Evolutionary conservation across 192 early-diverging fungal species (phyloP), one percentile per base, ranked within the genome.

Genomic region (Gaertneriomyces semiglobifer): DNA sequence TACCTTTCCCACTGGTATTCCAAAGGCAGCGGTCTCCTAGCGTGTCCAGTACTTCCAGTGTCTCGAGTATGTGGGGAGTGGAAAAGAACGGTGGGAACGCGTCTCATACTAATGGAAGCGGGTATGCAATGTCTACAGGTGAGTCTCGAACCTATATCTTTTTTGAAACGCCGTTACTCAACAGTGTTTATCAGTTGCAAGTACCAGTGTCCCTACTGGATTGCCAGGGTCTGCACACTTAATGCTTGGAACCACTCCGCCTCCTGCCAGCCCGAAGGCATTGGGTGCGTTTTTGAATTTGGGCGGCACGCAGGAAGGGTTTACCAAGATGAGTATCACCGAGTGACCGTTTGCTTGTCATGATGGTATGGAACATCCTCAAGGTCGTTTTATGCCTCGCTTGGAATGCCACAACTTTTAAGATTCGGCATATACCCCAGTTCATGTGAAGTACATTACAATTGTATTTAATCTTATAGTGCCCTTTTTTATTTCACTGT

Each of bases 211-310:
- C 48, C 12, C 48, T n/a, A 18, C 48, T n/a, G 18, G 12, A 18
- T n/a, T 18, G 18, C 48, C 48, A 18, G 12, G 18, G 48, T 18
- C 48, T n/a, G 1, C 12, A 18, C 48, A 50, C 2, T 50, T 50
- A 33, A 33, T 33, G 25, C 25, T 33, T 33, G 25, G 25, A 33
- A 33, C 25, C 25, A 33, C 25, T 33, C 25, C 25, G 25, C 55
- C 55, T 14, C 55, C 60, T 7, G 41, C 69, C 1, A 71, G 69
- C 44, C 69, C 69, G 20, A 56, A 45, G 38, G 25, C 57, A 43
- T 40, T 74, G 51, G 72, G 72, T 42, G 69, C 74, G 62, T 39
- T 77, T 56, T 58, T 78, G 60, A 78, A 78, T 70, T 62, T 78
- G 53, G 68, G 60, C 5, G 76, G 76, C 6, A 61, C 76, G 14